A percentile compares a stretch with the other conserved stretches of the same genome.
Evolutionary conservation across 345 rosid species (phyloP).

Genomic region (Brassica rapa): DNA sequence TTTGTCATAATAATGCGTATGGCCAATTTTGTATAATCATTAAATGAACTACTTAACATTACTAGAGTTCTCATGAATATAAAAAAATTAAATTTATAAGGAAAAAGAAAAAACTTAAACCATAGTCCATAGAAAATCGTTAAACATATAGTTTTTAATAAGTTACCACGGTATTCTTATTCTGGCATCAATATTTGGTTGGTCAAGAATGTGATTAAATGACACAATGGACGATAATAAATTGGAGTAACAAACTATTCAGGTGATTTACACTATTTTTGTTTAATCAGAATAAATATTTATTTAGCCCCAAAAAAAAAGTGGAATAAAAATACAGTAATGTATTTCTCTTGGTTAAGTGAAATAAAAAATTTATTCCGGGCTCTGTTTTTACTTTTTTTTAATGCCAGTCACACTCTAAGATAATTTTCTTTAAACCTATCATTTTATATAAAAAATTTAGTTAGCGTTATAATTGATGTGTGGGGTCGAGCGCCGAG

Average conservation of each 20-base stretch:
- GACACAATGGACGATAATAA: no score
- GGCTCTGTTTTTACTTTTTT: no score
- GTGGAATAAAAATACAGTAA: no score
- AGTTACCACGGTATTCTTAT: not conserved
- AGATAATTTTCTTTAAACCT: constrained; percentile 31
- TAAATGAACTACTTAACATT: not conserved
- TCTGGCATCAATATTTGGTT: constrained; percentile 3
- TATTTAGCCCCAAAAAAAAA: no score
- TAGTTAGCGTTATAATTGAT: constrained; percentile 42
- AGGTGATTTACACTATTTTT: no score
- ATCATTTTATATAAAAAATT: not conserved
- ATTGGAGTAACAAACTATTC: no score
- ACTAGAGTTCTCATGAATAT: not conserved
- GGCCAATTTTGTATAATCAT: not conserved
- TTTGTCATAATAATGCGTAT: not conserved
- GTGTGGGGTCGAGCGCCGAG: constrained; percentile 47
- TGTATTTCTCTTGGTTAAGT: no score
- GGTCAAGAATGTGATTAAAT: not conserved
- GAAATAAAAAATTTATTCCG: no score
- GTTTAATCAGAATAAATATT: no score
- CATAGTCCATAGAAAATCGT: not conserved
- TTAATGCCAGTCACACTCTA: not conserved
- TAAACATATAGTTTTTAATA: not conserved
- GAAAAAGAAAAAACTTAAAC: not conserved
- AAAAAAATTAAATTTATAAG: no score